Conservation (phyloP, 352 stramenopile genomes). For the Saprolegnia parasitica region DNA sequence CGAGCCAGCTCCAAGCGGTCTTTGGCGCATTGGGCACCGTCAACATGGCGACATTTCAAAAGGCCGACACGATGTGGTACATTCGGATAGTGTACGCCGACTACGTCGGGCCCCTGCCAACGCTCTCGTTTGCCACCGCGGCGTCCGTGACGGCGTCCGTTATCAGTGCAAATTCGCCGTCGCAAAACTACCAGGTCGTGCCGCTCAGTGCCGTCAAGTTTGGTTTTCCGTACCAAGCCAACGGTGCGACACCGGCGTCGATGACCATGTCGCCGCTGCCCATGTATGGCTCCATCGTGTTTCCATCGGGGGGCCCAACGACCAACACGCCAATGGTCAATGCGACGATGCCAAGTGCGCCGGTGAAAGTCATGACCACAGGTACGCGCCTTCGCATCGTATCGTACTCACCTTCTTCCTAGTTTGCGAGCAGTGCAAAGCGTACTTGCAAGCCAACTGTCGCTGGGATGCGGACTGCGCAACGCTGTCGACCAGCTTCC, state of each 20-base stretch:
- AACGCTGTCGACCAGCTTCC: background rate
- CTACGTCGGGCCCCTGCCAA: background rate
- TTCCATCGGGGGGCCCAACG: background rate
- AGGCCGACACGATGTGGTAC: background rate
- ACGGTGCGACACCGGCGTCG: background rate
- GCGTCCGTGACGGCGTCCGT: background rate
- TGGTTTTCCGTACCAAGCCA: constrained; percentile 2
- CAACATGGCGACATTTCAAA: background rate
- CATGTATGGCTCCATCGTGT: background rate
- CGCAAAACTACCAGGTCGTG: background rate
- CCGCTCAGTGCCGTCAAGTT: background rate
- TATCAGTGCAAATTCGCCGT: background rate
- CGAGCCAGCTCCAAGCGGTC: background rate
- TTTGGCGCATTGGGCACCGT: background rate
- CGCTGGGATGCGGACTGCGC: background rate
- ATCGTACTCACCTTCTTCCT: background rate
- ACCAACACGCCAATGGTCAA: background rate
- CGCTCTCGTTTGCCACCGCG: background rate
- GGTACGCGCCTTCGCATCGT: background rate
- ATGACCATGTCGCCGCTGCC: background rate
- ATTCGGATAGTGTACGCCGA: background rate
- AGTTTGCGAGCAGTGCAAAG: constrained; percentile 8
- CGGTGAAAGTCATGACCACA: background rate
- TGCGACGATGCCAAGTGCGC: background rate
- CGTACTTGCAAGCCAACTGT: background rate